Conservation (phyloP, 768 basidiomycete genomes). For the Pholiota microspora region DNA sequence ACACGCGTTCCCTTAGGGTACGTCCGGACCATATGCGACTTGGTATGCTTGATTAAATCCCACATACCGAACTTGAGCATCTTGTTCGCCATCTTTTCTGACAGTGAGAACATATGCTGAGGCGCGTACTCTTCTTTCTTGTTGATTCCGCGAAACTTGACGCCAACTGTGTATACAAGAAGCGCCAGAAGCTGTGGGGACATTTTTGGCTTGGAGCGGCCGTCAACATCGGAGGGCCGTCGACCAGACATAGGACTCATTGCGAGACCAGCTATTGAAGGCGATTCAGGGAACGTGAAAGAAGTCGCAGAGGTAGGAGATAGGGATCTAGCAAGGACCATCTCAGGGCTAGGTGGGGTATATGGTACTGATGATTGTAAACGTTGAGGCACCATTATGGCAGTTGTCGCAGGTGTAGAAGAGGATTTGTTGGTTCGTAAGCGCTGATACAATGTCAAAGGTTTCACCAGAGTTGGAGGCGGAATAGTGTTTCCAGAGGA, state of each 20-base stretch:
- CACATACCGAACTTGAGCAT: constrained; percentile 64
- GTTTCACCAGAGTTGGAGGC: neutral
- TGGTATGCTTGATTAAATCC: constrained; percentile 84
- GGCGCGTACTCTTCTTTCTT: constrained; percentile 82
- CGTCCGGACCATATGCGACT: constrained; percentile 76
- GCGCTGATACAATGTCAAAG: constrained; percentile 1
- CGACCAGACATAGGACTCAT: neutral
- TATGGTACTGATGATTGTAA: neutral
- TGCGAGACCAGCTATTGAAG: neutral
- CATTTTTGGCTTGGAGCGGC: constrained; percentile 58
- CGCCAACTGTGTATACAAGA: constrained; percentile 92
- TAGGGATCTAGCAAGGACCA: neutral
- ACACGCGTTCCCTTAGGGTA: constrained; percentile 87
- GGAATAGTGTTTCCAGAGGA: no score
- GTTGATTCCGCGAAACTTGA: constrained; percentile 90
- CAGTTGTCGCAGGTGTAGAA: neutral
- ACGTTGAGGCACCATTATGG: neutral
- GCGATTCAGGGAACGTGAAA: neutral
- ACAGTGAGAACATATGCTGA: constrained; percentile 91
- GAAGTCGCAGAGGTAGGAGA: neutral
- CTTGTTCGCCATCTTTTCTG: constrained; percentile 78
- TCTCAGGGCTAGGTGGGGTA: neutral
- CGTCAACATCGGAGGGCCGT: constrained; percentile 11
- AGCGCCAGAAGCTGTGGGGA: constrained; percentile 70
- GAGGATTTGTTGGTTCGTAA: neutral